phyloP scores from a whole-genome alignment of 345 rosid species.

The Camelina neglecta region DNA sequence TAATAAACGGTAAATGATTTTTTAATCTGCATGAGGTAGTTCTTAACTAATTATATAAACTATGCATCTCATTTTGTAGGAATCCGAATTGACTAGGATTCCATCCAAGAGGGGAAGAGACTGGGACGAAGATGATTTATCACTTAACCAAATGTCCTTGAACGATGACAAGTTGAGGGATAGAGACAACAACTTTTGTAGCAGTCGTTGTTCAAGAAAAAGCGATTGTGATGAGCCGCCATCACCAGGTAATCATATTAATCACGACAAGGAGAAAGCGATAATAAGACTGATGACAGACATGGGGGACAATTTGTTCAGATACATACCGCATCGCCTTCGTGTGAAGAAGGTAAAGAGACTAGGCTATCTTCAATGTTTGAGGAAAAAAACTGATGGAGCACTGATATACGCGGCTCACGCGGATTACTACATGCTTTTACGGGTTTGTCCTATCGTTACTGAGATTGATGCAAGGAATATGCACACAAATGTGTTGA shows the following conservation, averaged over 20 bases:
- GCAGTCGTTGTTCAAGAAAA: neutral
- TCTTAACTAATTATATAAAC: neutral
- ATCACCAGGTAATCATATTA: neutral
- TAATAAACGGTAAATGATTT: too few species aligned
- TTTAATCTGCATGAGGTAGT: neutral
- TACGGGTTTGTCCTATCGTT: neutral
- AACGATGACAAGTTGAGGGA: neutral
- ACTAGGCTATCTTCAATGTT: neutral
- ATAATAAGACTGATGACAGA: neutral
- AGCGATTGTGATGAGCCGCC: conserved; percentile 37
- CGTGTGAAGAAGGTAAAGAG: neutral
- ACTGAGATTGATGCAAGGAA: neutral
- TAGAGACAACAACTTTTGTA: neutral
- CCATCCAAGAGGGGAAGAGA: conserved; percentile 3
- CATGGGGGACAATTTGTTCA: neutral
- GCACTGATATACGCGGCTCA: neutral
- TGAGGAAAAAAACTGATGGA: neutral
- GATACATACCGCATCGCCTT: neutral
- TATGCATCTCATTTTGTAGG: neutral
- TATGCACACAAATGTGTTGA: neutral
- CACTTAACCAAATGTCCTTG: neutral
- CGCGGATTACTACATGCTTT: neutral
- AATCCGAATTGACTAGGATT: neutral
- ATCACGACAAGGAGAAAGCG: neutral
- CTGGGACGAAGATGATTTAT: neutral